A percentile compares a stretch with the other conserved stretches of the same genome.
phyloP scores from a whole-genome alignment of 495 filamentous ascomycete species.

The Neurospora sp. region DNA sequence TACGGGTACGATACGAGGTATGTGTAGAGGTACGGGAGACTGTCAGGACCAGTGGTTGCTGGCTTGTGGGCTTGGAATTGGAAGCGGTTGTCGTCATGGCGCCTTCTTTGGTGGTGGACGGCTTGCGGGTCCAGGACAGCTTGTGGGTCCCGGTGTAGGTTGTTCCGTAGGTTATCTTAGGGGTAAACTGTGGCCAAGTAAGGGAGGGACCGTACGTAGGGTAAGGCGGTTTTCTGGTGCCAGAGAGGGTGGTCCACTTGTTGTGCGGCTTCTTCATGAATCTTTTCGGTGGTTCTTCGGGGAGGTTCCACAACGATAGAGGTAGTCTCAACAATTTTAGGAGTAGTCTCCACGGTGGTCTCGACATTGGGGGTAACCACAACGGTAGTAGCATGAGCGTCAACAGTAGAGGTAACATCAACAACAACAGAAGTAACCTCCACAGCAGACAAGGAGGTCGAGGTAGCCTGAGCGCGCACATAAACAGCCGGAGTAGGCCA shows the following conservation, averaged over 20 bases:
- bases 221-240: neutral
- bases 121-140: neutral
- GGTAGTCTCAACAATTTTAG: too few relatives aligned
- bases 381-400: neutral
- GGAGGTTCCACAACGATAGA: neutral
- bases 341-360: too few relatives aligned
- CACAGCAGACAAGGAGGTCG: neutral
- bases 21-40: neutral
- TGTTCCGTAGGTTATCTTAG: neutral
- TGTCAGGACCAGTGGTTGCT: neutral
- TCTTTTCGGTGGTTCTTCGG: neutral
- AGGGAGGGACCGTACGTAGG: neutral
- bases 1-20: neutral
- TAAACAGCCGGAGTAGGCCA: neutral
- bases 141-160: neutral
- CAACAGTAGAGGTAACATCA: neutral
- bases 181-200: neutral
- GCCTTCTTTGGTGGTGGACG: neutral
- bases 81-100: neutral
- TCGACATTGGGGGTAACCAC: neutral
- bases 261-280: neutral
- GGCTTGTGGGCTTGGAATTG: neutral
- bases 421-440: neutral
- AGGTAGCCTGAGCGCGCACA: neutral
- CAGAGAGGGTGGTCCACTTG: neutral